Base-by-base conservation (phyloP, 1,139 yeast genomes). In the Sugiyamaella grinbergsii region DNA sequence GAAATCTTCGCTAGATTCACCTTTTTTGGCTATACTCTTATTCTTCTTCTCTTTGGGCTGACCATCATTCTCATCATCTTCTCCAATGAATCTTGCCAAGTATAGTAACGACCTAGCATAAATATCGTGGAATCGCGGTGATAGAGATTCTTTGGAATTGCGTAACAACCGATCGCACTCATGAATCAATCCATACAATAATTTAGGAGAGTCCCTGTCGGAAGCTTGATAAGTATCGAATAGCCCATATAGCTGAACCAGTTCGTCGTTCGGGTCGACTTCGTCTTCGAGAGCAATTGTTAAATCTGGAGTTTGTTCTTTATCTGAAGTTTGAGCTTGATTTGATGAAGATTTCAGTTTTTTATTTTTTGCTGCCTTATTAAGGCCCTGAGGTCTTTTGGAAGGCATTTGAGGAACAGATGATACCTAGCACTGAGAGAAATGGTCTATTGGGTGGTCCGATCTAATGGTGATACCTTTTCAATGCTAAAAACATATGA, bases 81-180 rank as follows among this genome's bases (percentile, higher is more conserved):
- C 32, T 11, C 24, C 61, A 3, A 62, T 64, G 43, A 62, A 65
- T 37, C 49, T 74, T 2, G 91, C 82, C 60, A 89, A 72, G 53
- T 85, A 89, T 33, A 84, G 75, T 49, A 91, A 72, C 0, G 95
- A 83, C 46, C 79, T 71, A 0, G 89, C 90, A 65, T 90, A 91
- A 28, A 85, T 79, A 6, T 83, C 72, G 64, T 88, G 87, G 67
- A 89, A 88, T 43, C 73, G 74, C 16, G 81, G 82, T 13, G 83
- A 80, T 18, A 86, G 65, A 22, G 40, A 34, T 29, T 50, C 50
- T 18, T 66, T 62, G 2, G 62, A 65, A 50, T 71, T 64, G 60
- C 96, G 76, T 58, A 89, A 73, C 37, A 89, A 66, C 42, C 95
- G 72, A 63, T 91, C 97, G 69, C 96, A 86, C 67, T 93, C 98